Base-by-base conservation (phyloP, 1,284 basidiomycete genomes). In the Moniliophthora roreri region DNA sequence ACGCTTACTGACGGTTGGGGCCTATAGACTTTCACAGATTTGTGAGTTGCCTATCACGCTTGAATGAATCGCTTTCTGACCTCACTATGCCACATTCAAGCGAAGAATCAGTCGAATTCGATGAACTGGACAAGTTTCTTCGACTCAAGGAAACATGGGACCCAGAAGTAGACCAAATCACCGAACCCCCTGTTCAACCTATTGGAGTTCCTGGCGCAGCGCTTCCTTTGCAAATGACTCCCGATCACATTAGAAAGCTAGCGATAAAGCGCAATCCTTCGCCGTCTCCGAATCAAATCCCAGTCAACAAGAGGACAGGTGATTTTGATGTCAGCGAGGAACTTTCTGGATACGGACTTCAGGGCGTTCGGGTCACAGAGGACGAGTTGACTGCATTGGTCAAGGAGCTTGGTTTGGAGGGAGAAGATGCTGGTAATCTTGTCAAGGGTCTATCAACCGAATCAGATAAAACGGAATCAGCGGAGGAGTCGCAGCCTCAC, bases 41-140 rank as follows among this genome's bases (percentile, higher is more conserved):
- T 86, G 82, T 85, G 57, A 57, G 79, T 65, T 16, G 21, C 35
- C 24, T 41, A 24, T 48, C 11, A 15, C 35, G 38, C 21, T 6
- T 37, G 16, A 23, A 35, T n/a, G 2, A 21, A 44, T 52, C 42
- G 39, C 46, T 47, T 47, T 28, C 47, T 54, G 56, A 35, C 48
- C 46, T 45, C 38, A 50, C n/a, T n/a, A 44, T 26, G 45, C 51
- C 54, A 32, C 54, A 51, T 41, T 28, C 28, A 61, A 91, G 88
- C 60, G 90, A 92, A 72, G 87, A 89, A 61, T 88, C 90, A 7
- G 89, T 91, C 20, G 89, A 92, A 68, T 82, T 78, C 62, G 79
- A 75, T 56, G 86, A 89, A 59, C 79, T 92, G 20, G 80, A 84
- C 39, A 70, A 62, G 3, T 92, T 89, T 70, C 72, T 92, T 28